Evolutionary conservation across 345 rosid genomes (phyloP).

Genomic region (Psidium guajava): DNA sequence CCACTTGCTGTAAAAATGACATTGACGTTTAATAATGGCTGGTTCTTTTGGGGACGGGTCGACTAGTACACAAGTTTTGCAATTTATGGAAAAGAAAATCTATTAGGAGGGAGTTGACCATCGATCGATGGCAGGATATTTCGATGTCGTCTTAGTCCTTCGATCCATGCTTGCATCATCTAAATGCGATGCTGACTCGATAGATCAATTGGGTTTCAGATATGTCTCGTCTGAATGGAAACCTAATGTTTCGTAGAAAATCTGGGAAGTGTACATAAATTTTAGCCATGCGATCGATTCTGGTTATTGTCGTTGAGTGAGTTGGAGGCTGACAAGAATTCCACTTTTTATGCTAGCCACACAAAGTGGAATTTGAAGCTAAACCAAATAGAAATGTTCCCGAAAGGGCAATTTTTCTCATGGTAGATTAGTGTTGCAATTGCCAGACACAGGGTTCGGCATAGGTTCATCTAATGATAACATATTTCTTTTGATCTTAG

Average conservation of each 20-base stretch:
- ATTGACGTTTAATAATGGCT: neutral
- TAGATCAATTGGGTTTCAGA: neutral
- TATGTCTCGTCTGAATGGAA: neutral
- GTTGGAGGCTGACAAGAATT: too few species aligned
- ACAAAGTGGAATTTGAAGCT: too few species aligned
- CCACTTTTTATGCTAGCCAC: too few species aligned
- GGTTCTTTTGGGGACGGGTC: neutral
- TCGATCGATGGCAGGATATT: too few species aligned
- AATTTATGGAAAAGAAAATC: neutral
- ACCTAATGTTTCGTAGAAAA: neutral
- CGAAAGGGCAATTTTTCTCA: too few species aligned
- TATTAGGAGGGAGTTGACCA: too few species aligned
- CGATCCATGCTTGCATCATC: too few species aligned
- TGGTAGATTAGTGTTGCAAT: too few species aligned
- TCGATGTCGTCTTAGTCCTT: too few species aligned
- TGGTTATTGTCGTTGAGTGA: too few species aligned
- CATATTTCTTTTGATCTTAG: too few species aligned
- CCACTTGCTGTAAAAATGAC: neutral
- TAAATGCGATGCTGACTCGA: neutral
- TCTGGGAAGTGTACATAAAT: neutral
- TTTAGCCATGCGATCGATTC: neutral
- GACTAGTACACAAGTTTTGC: neutral
- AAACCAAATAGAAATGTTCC: too few species aligned
- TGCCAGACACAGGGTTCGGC: neutral
- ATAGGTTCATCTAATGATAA: neutral